phyloP scores from a whole-genome alignment of 169 alveolate genomes.

The Plasmodium sp. region DNA sequence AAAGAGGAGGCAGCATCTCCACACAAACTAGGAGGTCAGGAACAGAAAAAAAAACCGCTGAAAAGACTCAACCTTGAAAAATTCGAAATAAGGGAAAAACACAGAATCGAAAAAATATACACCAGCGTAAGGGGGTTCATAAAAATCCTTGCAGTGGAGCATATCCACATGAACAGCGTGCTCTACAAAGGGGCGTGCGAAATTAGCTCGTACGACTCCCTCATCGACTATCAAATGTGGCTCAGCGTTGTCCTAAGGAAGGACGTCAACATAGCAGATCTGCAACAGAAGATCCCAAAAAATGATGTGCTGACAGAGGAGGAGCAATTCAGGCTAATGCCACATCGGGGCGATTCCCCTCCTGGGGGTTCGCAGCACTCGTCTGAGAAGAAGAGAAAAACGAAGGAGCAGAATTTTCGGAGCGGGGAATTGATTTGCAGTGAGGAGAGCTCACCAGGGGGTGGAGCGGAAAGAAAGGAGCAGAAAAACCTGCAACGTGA shows the following conservation, averaged over 20 bases:
- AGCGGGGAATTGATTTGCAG: constrained; percentile 71
- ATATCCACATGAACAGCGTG: constrained; percentile 19
- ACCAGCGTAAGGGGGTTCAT: constrained; percentile 37
- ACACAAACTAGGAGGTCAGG: neutral
- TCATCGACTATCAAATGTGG: constrained; percentile 65
- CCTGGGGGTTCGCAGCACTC: neutral
- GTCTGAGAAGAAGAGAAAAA: neutral
- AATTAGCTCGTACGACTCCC: constrained; percentile 42
- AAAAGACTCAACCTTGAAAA: constrained; percentile 45
- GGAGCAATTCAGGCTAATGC: constrained; percentile 36
- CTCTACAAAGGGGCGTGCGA: neutral
- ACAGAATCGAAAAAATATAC: constrained; percentile 62
- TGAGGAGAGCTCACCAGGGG: neutral
- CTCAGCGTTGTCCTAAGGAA: constrained; percentile 28
- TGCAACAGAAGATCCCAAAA: constrained; percentile 20
- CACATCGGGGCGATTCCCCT: neutral
- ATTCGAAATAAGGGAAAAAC: constrained; percentile 73
- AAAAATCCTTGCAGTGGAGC: constrained; percentile 7
- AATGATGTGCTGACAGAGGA: constrained; percentile 46
- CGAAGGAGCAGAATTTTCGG: constrained; percentile 27
- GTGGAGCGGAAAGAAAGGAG: neutral
- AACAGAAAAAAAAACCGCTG: too few species aligned
- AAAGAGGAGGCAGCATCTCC: neutral
- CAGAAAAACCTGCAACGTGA: neutral
- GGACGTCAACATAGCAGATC: neutral